phyloP scores from a whole-genome alignment of 2,329 filamentous ascomycete species.

The Talaromyces sp. region DNA sequence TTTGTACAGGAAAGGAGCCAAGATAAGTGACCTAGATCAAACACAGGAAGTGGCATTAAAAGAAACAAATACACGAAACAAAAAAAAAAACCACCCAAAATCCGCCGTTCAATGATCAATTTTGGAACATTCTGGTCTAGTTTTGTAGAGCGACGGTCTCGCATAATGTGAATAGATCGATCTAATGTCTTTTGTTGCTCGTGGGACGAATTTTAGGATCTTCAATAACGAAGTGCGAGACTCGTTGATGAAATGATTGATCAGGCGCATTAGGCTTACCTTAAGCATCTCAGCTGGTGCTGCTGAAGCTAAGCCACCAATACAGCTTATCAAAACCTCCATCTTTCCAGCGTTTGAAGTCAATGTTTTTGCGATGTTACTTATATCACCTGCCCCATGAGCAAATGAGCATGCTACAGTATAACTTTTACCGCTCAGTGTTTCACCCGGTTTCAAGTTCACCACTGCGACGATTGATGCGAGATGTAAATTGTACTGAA shows the following conservation, averaged over 20 bases:
- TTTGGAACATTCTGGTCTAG: not conserved
- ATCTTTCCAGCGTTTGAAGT: not conserved
- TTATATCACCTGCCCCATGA: not conserved
- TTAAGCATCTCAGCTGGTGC: not conserved
- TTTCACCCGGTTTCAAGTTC: too few species aligned
- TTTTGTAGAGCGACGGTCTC: not conserved
- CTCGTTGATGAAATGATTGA: not conserved
- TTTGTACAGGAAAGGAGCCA: not conserved
- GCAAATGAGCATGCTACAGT: not conserved
- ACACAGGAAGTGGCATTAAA: not conserved
- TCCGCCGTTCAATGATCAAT: not conserved
- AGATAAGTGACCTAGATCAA: not conserved
- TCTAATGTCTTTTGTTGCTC: not conserved
- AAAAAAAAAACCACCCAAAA: not conserved
- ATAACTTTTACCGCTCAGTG: not conserved
- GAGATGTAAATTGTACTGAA: too few species aligned
- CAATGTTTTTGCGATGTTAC: not conserved
- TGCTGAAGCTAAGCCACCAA: not conserved
- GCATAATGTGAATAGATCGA: not conserved
- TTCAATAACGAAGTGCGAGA: not conserved
- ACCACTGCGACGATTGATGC: too few species aligned
- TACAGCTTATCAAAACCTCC: not conserved
- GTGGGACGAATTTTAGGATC: not conserved
- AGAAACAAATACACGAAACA: not conserved
- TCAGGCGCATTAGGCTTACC: not conserved